Percentiles rank a stretch among this genome's conserved stretches.
Evolutionary conservation across 2,329 filamentous ascomycete species (phyloP).

Genomic region (Penicillium oxalicum): DNA sequence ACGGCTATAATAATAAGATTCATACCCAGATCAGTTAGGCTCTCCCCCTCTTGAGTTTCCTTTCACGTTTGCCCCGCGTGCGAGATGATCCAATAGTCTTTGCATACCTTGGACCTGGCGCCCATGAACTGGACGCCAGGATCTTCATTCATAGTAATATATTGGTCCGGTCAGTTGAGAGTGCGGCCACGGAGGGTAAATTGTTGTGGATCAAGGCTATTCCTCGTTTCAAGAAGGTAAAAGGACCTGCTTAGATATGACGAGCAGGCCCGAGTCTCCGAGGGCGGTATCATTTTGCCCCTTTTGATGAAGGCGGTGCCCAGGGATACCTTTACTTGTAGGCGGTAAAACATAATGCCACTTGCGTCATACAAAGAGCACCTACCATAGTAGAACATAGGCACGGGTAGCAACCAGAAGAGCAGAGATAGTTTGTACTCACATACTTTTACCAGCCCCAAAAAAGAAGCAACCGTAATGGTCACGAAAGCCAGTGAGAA

Average conservation of each 20-base stretch:
- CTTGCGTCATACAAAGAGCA: no score
- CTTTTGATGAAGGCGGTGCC: background rate
- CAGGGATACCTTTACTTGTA: background rate
- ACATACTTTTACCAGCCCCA: no score
- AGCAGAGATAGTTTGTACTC: no score
- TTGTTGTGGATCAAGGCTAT: no score
- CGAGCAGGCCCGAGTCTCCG: constrained; percentile 9
- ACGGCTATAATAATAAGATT: constrained; percentile 23
- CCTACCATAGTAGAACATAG: no score
- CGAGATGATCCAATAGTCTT: constrained; percentile 1
- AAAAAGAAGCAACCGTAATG: no score
- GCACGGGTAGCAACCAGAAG: no score
- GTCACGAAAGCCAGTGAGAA: no score
- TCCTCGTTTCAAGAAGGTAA: background rate
- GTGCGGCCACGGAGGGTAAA: background rate
- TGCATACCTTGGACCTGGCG: constrained; percentile 36
- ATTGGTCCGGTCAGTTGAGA: background rate
- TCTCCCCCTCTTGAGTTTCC: background rate
- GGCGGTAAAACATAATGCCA: background rate
- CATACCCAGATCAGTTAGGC: constrained; percentile 13
- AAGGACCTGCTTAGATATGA: constrained; percentile 4
- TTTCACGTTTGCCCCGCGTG: constrained; percentile 20
- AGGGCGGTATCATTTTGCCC: constrained; percentile 11
- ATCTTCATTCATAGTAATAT: constrained; percentile 33
- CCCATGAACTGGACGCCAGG: constrained; percentile 33